Evolutionary conservation across 306 rosid species (phyloP), one percentile per base, ranked within the genome.

Genomic region (Fragaria nilgerrensis): DNA sequence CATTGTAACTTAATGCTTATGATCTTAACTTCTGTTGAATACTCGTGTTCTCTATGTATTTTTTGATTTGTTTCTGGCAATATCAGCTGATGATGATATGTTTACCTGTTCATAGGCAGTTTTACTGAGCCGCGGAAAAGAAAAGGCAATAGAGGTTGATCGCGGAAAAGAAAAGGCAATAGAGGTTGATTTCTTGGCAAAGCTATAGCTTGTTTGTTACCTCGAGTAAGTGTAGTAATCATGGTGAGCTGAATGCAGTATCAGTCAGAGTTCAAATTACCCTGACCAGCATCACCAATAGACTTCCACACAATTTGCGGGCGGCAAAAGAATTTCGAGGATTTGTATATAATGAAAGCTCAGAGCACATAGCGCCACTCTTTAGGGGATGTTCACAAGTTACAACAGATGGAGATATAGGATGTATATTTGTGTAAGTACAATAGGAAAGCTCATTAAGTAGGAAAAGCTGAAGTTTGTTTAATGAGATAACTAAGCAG

Each of bases 41-140:
- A 5, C 50, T 69, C 23, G 15, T 44, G 68, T 77, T 65, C 12
- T 36, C 12, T 50, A 50, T 11, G 41, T 13, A 2, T 67, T 14
- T 61, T 59, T 6, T 3, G 41, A 45, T 47, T 36, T 43, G 53
- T 59, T 61, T 36, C 32, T 70, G 48, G 45, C 8, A 76, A 49
- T 23, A 69, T 15, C 32, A 64, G 55, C 55, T 41, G 45, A 55
- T 52, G 66, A 79, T 64, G 50, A 48, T 52, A 45, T 25, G 52
- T 20, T 59, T 55, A n/a, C 69, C 27, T 74, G 32, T 79, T 66
- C 36, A 9, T 58, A 81, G 88, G 88, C 63, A 77, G 80, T n/a
- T 43, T 64, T 37, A 53, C 77, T 14, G 61, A 68, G 78, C 80
- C 85, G 17, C 68, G 29, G 71, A 80, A 48, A 79, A 77, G 75